phyloP scores from a whole-genome alignment of 805 yeast species.

The Pichia nanzhaoensis region DNA sequence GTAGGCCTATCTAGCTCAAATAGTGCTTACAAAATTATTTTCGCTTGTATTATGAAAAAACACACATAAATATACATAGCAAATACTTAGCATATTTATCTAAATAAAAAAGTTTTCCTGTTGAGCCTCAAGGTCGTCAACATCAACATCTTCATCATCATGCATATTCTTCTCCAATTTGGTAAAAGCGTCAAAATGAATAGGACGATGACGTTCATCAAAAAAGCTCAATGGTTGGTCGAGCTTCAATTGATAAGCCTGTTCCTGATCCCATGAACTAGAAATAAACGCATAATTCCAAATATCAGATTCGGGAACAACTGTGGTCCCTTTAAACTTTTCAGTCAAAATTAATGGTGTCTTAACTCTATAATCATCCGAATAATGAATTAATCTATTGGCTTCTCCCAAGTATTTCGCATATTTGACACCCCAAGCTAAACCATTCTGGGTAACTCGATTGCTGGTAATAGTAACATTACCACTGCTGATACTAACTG shows the following conservation, averaged over 20 bases:
- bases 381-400: conserved; percentile 69
- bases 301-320: conserved; percentile 75
- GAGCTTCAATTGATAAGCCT: conserved; percentile 55
- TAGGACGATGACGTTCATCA: conserved; percentile 81
- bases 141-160: conserved; percentile 21
- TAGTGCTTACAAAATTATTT: too few species aligned
- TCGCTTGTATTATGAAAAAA: too few species aligned
- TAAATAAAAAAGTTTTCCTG: conserved; percentile 13
- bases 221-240: conserved; percentile 81
- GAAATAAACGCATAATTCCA: conserved; percentile 95
- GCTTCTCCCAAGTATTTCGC: conserved; percentile 45
- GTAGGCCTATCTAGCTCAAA: too few species aligned
- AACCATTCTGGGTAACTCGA: conserved; percentile 56
- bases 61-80: too few species aligned
- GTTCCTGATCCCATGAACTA: conserved; percentile 66
- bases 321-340: conserved; percentile 68
- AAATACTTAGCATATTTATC: too few species aligned
- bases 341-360: conserved; percentile 72
- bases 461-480: conserved; percentile 71
- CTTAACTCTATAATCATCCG: conserved; percentile 48
- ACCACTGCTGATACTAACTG: conserved; percentile 75
- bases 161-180: conserved; percentile 39
- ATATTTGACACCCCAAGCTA: conserved; percentile 69
- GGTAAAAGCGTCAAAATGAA: conserved; percentile 73
- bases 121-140: conserved; percentile 11